phyloP scores from a whole-genome alignment of 23 red algal genomes.

The Gracilaria domingensis region DNA sequence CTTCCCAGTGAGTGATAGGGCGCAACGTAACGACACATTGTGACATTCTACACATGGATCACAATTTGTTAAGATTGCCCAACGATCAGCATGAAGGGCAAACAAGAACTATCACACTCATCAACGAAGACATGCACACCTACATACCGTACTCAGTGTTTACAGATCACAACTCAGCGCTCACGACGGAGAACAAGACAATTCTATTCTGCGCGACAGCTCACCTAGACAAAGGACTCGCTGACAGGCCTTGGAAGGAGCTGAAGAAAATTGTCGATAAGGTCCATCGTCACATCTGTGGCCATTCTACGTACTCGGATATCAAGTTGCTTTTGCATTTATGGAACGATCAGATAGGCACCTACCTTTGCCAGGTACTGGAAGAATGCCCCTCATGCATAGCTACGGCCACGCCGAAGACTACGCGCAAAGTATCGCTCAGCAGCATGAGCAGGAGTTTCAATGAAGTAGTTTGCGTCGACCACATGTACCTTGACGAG shows the following conservation, averaged over 20 bases:
- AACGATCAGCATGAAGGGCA: not conserved
- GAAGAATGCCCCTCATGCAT: not conserved
- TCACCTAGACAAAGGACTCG: not conserved
- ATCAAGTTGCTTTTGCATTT: constrained; percentile 15
- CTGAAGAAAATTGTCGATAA: constrained; percentile 11
- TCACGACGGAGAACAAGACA: not conserved
- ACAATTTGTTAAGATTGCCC: not conserved
- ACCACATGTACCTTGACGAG: not conserved
- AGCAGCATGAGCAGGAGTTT: not conserved
- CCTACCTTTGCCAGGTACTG: not conserved
- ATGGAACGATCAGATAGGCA: not conserved
- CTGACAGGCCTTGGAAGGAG: not conserved
- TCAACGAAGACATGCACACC: constrained; percentile 8
- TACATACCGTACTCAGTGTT: not conserved
- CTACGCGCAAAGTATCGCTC: not conserved
- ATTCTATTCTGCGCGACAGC: not conserved
- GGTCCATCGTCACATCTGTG: constrained; percentile 18
- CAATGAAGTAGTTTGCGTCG: not conserved
- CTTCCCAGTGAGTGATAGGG: not conserved
- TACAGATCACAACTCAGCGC: not conserved
- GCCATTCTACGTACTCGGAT: not conserved
- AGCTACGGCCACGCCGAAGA: not conserved
- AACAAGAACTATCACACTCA: not conserved
- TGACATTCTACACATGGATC: not conserved
- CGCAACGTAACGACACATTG: not conserved